Base-by-base conservation (phyloP, 2,329 filamentous ascomycete genomes). In the Amesomyces nigricolor region DNA sequence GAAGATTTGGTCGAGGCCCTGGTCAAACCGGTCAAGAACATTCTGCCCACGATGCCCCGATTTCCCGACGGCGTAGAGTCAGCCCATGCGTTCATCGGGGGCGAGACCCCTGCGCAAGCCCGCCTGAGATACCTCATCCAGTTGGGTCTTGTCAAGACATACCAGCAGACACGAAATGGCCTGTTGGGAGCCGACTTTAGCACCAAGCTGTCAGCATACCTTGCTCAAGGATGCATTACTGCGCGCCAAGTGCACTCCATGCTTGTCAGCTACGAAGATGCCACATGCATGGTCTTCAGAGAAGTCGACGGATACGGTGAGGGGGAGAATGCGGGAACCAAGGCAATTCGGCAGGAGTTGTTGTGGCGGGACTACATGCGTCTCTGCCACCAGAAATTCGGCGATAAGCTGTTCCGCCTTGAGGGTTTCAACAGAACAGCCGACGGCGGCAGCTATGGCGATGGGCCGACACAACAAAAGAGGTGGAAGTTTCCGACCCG, bases 311-410 rank as follows among this genome's bases (percentile, higher is more conserved):
- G 86, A 0, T 91, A 83, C 54, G 86, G 82, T 0, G 69, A 83
- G 48, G 88, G 88, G 0, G 85, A 91, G 67, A 91, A 86, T 50
- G 80, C 82, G 30, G 87, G 88, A 0, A 90, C 86, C 0, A 79
- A 79, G 35, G 80, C 77, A 0, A 78, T 92, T 1, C 80, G 88
- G 0, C 85, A 88, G 54, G 87, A 92, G 65, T 73, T 94, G 0
- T 69, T 92, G 0, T 90, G 86, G 88, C 75, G 88, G 40, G 89
- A 92, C 64, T 92, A 91, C 64, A 90, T 92, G 85, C 78, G 86
- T 1, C 77, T 92, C 0, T 89, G 86, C 65, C 85, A 82, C 5
- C 77, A 78, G 32, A 91, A 91, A 63, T 90, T 88, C 59, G 79
- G 81, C 0, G 65, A 69, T 14, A 80, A 79, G 19, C 76, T 92